phyloP scores from a whole-genome alignment of 2,329 filamentous ascomycete species.

The Phaeomoniella chlamydospora region DNA sequence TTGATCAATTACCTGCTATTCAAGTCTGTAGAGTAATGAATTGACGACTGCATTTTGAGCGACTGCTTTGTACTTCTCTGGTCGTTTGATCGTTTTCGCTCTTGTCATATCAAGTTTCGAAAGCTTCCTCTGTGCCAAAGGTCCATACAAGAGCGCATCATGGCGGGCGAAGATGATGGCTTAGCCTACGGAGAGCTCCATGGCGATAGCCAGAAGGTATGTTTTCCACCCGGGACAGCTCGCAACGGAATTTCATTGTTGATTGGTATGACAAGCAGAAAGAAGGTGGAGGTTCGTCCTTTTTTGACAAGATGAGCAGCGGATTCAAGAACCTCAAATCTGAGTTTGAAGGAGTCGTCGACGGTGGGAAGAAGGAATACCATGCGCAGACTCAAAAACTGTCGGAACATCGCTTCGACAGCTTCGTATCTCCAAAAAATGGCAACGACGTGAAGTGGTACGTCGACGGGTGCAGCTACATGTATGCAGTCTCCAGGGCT shows the following conservation, averaged over 20 bases:
- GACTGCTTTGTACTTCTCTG: no score
- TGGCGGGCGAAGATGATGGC: slow-evolving; percentile 32
- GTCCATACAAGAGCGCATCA: no score
- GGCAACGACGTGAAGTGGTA: slow-evolving; percentile 70
- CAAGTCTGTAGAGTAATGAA: no score
- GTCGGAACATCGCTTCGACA: slow-evolving; percentile 30
- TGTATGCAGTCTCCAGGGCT: slow-evolving; percentile 69
- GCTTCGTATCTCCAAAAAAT: slow-evolving; percentile 55
- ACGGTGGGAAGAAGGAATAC: neutral
- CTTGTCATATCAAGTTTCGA: no score
- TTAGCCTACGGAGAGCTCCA: slow-evolving; percentile 42
- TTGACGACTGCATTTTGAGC: no score
- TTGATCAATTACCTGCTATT: no score
- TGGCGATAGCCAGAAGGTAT: slow-evolving; percentile 31
- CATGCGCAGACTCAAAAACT: slow-evolving; percentile 23
- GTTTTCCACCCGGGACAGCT: slow-evolving; percentile 55
- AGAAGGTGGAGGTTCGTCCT: slow-evolving; percentile 59
- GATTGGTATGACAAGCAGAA: slow-evolving; percentile 66
- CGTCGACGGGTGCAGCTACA: slow-evolving; percentile 67
- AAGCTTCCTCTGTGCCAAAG: no score
- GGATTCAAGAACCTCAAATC: neutral
- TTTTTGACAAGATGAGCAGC: neutral
- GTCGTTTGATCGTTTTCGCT: no score
- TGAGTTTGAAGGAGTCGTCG: neutral
- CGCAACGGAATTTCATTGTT: slow-evolving; percentile 70